Percentiles rank a stretch among this genome's conserved stretches.
Conservation (phyloP, 2,329 filamentous ascomycete species). For the Neospermospora avenae region DNA sequence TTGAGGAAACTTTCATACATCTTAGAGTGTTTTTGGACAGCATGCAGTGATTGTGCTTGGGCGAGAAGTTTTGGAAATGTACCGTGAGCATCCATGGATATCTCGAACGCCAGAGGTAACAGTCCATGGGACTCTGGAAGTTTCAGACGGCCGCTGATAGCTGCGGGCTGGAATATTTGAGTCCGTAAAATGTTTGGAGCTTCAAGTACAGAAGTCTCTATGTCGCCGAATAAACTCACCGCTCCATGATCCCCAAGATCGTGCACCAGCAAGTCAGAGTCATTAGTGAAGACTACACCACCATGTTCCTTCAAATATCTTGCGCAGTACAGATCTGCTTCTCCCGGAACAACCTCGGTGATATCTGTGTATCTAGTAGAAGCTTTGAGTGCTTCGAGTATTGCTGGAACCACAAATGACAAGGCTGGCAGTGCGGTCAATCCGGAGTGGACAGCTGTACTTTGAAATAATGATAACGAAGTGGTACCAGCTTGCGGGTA, state of each 20-base stretch:
- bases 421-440: conserved; percentile 40
- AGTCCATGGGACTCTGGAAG: conserved; percentile 38
- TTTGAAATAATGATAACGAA: conserved; percentile 24
- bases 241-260: conserved; percentile 59
- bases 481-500: conserved; percentile 21
- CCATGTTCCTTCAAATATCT: conserved; percentile 51
- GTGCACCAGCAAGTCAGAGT: conserved; percentile 81
- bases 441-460: conserved; percentile 17
- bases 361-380: conserved; percentile 42
- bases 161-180: conserved; percentile 39
- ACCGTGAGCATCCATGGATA: conserved; percentile 26
- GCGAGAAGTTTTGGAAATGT: conserved; percentile 28
- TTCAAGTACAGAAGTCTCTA: conserved; percentile 36
- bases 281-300: conserved; percentile 69
- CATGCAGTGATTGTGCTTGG: conserved; percentile 22
- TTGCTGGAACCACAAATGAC: conserved; percentile 72
- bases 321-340: conserved; percentile 83
- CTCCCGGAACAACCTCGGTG: conserved; percentile 67
- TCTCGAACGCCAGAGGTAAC: conserved; percentile 37
- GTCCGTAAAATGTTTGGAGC: conserved; percentile 23
- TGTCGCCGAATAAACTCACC: conserved; percentile 66
- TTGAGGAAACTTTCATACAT: conserved; percentile 27
- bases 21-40: conserved; percentile 16
- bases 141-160: conserved; percentile 44
- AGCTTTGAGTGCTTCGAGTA: conserved; percentile 65